Conservation (phyloP, 179 eudicot genomes). For the Beta lomatogona region DNA sequence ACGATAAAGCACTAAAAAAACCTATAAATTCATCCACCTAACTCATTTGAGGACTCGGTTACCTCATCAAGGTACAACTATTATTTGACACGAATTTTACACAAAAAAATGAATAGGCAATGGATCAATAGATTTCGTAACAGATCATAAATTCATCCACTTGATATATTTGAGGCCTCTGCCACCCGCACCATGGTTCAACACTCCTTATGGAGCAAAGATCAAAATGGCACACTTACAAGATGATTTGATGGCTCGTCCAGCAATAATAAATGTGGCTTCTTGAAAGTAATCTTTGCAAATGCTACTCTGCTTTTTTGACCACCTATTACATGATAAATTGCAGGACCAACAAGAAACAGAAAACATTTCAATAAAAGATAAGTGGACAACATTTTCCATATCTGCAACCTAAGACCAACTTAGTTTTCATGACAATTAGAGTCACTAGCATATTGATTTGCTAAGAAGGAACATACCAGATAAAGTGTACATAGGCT, state of each 20-base stretch:
- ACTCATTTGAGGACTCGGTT: not conserved
- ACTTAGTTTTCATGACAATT: not conserved
- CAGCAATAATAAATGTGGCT: conserved; percentile 86
- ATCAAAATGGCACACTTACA: conserved; percentile 51
- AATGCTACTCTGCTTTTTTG: conserved; percentile 99
- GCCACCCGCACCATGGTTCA: conserved; percentile 11
- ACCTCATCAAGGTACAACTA: too few species aligned
- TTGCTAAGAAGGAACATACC: conserved; percentile 47
- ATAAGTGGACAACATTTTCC: not conserved
- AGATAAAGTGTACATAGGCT: conserved; percentile 98
- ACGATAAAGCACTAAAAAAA: too few species aligned
- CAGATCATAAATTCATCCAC: not conserved
- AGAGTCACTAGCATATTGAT: conserved; percentile 17
- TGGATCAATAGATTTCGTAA: not conserved
- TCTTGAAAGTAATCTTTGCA: conserved; percentile 93
- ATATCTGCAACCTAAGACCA: not conserved
- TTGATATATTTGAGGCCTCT: not conserved
- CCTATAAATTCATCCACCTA: too few species aligned
- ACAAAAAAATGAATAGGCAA: not conserved
- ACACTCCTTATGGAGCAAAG: not conserved
- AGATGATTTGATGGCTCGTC: conserved; percentile 99
- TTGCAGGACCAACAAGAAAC: not conserved
- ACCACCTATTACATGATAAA: conserved; percentile 67
- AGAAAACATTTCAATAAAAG: not conserved
- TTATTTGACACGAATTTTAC: not conserved